Base-by-base conservation (phyloP, 495 filamentous ascomycete species). In the Cercophora samala region DNA sequence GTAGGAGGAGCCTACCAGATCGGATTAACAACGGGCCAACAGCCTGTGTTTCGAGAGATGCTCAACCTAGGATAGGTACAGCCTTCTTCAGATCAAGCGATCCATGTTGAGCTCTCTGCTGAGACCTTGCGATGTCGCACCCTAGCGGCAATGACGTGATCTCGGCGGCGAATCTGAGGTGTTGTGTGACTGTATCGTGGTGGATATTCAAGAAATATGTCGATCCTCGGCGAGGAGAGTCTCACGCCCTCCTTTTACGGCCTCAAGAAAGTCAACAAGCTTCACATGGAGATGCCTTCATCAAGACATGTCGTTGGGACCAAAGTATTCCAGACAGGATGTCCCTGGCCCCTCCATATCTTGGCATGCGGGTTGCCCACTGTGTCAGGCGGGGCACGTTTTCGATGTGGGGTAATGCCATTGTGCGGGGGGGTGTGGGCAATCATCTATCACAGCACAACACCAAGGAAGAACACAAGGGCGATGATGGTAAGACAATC, bases 101-200 rank as follows among this genome's bases (percentile, higher is more conserved):
- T 46, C 37, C 37, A 46, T 46, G 37, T 46, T 46, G 5, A 46
- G 13, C 15, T 46, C 6, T 9, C 13, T 17, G 9, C n/a, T n/a
- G 37, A 46, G 37, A 46, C 37, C 37, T 46, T 58, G 54, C 54
- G 54, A 58, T 58, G 54, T 58, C 54, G 54, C 54, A 58, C 19
- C 6, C 54, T 58, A 21, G 54, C n/a, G 54, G 5, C 54, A 58
- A 58, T 58, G 54, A 24, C 54, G 54, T 58, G 54, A 58, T 58
- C 54, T 22, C 8, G 18, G 23, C 23, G 54, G 23, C 54, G 23
- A 58, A 58, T 46, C 3, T 58, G 51, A 23, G 37, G 11, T 64
- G 53, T 64, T 22, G 51, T 26, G 54, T 58, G 54, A 64, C n/a
- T 58, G 54, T 21, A 22, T 17, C 3, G 23, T 2, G 23, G 23